Conservation (phyloP, 73 alveolate genomes). For the Tetrahymena borealis region DNA sequence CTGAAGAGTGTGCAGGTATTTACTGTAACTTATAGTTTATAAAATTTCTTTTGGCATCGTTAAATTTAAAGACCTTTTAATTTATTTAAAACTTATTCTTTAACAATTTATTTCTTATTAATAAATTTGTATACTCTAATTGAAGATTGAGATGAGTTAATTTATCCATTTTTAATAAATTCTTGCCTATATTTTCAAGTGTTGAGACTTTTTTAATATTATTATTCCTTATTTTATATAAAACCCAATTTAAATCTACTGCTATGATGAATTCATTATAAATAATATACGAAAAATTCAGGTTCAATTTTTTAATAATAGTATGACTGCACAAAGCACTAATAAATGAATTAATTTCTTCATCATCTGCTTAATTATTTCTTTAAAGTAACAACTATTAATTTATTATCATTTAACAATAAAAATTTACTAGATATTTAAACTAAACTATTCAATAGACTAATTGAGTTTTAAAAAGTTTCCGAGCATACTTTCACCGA, state of each 20-base stretch:
- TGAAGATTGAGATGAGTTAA: not conserved
- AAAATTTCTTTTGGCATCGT: not conserved
- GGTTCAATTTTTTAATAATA: not conserved
- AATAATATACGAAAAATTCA: not conserved
- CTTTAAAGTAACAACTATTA: not conserved
- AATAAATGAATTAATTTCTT: not conserved
- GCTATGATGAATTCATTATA: not conserved
- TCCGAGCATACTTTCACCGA: not conserved
- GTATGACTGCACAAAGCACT: not conserved
- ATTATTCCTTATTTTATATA: not conserved
- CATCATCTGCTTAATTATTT: not conserved
- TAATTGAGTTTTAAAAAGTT: not conserved
- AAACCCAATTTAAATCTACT: not conserved
- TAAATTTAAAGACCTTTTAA: not conserved
- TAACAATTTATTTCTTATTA: not conserved
- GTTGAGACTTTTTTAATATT: not conserved
- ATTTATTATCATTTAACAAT: not conserved
- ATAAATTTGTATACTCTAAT: not conserved
- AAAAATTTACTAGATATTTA: not conserved
- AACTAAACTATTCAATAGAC: not conserved
- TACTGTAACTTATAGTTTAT: not conserved
- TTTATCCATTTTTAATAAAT: not conserved
- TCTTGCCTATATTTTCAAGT: not conserved
- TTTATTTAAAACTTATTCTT: not conserved
- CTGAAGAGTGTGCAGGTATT: not conserved